Evolutionary conservation across 768 basidiomycete genomes (phyloP).

Genomic region (Mycena polygramma): DNA sequence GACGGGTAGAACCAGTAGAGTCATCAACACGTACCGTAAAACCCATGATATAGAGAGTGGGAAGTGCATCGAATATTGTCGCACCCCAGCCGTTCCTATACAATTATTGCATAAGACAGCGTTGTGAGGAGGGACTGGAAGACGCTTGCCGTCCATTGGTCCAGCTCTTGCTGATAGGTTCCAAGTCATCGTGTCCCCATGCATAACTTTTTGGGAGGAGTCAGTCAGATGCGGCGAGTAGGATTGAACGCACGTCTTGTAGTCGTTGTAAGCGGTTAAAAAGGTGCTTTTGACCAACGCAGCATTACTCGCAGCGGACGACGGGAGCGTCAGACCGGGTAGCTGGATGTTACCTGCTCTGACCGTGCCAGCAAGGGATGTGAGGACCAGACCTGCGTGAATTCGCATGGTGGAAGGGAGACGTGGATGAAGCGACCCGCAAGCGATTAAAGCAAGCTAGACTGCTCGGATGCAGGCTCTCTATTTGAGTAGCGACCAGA

Average conservation of each 20-base stretch:
- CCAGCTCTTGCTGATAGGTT: conserved; percentile 31
- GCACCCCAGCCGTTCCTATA: conserved; percentile 32
- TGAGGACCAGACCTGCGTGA: conserved; percentile 16
- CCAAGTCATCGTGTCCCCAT: conserved; percentile 31
- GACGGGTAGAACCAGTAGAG: conserved; percentile 1
- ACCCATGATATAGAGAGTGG: conserved; percentile 26
- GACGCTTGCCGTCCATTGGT: conserved; percentile 24
- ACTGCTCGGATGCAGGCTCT: not conserved
- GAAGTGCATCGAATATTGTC: conserved; percentile 26
- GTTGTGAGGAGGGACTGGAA: not conserved
- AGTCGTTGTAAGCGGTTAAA: conserved; percentile 28
- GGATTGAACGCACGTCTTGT: conserved; percentile 24
- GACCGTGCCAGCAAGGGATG: conserved; percentile 9
- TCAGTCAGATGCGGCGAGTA: conserved; percentile 5
- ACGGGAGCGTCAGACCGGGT: conserved; percentile 27
- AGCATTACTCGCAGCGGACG: conserved; percentile 29
- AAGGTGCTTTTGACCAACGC: conserved; percentile 31
- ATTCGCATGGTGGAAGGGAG: conserved; percentile 17
- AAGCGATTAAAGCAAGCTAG: not conserved
- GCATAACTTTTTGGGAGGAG: conserved; percentile 17
- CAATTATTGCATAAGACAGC: not conserved
- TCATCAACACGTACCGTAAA: conserved; percentile 20
- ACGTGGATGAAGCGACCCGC: conserved; percentile 1
- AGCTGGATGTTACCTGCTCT: conserved; percentile 27
- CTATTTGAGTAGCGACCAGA: conserved; percentile 20